These are phyloP conservation scores for Solanum etuberosum DNA, from an alignment of 257 asterid genomes.

Conservation along the genomic window DNA sequence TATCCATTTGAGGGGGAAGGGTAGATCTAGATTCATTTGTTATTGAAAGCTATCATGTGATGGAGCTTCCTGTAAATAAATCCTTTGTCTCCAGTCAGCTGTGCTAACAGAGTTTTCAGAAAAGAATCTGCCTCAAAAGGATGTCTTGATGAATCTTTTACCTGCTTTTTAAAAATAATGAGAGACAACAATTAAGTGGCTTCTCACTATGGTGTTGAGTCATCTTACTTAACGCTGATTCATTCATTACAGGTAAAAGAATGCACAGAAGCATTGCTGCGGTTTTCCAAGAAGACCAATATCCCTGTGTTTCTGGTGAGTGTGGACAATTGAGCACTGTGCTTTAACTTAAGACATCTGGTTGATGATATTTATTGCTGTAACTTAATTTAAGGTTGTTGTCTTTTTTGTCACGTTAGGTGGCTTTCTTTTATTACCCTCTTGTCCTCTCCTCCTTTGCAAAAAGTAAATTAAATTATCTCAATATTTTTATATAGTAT, in stretches of 20 bases:
- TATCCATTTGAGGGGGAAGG: not conserved
- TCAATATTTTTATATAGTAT: not conserved
- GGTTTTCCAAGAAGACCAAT: slow-evolving; percentile 81
- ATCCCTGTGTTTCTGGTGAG: slow-evolving; percentile 83
- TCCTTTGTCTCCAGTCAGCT: not conserved
- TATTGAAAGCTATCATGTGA: not conserved
- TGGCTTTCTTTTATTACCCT: not conserved
- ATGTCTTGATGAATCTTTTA: not conserved
- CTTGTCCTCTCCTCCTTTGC: not conserved
- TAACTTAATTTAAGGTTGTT: not conserved
- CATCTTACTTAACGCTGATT: not conserved
- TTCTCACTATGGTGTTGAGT: not conserved
- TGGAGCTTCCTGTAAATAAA: not conserved
- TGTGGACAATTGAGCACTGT: not conserved
- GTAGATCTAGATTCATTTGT: not conserved
- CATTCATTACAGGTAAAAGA: slow-evolving; percentile 66
- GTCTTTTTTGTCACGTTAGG: not conserved
- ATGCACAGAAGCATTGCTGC: slow-evolving; percentile 85
- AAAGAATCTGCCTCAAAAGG: not conserved
- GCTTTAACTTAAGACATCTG: not conserved
- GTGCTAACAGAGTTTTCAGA: not conserved
- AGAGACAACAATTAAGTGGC: not conserved
- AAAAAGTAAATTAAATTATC: not conserved
- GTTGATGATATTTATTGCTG: not conserved
- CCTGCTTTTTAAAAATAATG: not conserved